Base-by-base conservation (phyloP, 75 land plant genomes). In the Selaginella tamariscina region DNA sequence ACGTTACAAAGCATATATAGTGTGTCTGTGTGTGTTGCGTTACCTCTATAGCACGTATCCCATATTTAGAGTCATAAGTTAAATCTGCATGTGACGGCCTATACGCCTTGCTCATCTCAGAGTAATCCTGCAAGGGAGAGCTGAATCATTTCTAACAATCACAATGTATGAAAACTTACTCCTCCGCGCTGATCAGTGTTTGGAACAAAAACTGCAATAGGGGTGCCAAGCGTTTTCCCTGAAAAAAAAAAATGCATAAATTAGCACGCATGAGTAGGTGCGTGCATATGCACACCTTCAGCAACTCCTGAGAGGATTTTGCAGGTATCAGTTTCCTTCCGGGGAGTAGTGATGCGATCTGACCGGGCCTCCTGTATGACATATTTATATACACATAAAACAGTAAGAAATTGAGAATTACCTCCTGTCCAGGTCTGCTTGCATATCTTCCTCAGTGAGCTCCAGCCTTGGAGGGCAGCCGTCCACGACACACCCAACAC, bases 41-140 rank as follows among this genome's bases (percentile, higher is more conserved):
- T 71, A 95, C 99, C 96, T 90, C 88, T 28, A 95, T 83, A 21
- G 99, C 80, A 56, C 99, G 82, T 26, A 90, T 79, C 29, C 99
- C 99, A 70, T 95, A 95, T 60, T 95, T 95, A 70, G 85, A 87
- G 73, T 95, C 99, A 75, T 95, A 95, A 22, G 99, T 95, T 15
- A 96, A 96, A 85, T 95, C 99, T 27, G 99, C 99, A 90, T 95
- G 99, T 56, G 99, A 95, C 32, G 99, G 99, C 55, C 99, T 70
- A 49, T 95, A 95, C 23, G 99, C 99, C 44, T 71, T 32, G 21
- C 91, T 81, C 96, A 95, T 95, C 71, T 95, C 99, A 32, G 56
- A 81, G 70, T 90, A 95, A 74, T 95, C 99, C 99, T 95, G 85
- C 30, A 13, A 49, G 56, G 29, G 30, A 28, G 32, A n/a, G 57